phyloP scores from a whole-genome alignment of 2,329 filamentous ascomycete genomes.

The Dothiorella sarmentorum region DNA sequence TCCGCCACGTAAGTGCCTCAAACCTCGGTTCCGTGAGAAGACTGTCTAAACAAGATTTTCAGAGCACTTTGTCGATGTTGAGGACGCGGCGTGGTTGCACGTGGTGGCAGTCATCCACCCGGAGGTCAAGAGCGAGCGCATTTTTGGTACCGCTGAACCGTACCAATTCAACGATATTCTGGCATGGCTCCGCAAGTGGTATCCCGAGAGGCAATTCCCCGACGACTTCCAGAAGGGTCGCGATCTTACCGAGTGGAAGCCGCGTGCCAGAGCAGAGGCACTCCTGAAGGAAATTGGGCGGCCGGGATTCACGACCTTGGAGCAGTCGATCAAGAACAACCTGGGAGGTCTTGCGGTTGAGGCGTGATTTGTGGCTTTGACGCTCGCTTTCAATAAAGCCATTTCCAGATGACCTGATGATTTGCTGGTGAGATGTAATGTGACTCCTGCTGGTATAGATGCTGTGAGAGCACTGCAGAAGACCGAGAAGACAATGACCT shows the following conservation, averaged over 20 bases:
- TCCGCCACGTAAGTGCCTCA: background rate
- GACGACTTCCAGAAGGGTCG: conserved; percentile 1
- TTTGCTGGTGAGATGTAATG: too few species aligned
- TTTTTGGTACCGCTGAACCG: conserved; percentile 20
- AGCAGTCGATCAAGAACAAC: conserved; percentile 12
- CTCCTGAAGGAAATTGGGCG: conserved; percentile 10
- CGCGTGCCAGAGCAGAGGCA: background rate
- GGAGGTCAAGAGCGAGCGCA: conserved; percentile 20
- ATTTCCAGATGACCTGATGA: background rate
- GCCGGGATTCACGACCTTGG: conserved; percentile 13
- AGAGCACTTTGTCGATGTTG: conserved; percentile 23
- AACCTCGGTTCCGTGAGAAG: background rate
- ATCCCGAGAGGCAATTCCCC: conserved; percentile 1
- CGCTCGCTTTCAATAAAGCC: background rate
- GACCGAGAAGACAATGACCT: background rate
- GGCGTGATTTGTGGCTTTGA: background rate
- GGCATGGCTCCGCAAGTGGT: conserved; percentile 18
- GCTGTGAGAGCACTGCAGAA: too few species aligned
- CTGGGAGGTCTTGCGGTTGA: background rate
- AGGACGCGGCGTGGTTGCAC: conserved; percentile 25
- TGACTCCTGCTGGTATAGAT: too few species aligned
- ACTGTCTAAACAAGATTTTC: background rate
- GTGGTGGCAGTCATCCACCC: conserved; percentile 23
- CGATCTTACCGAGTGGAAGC: conserved; percentile 10
- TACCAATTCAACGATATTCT: conserved; percentile 22